A percentile compares a stretch with the other conserved stretches of the same genome.
phyloP scores from a whole-genome alignment of 306 rosid genomes.

The Prunus kanzakura region DNA sequence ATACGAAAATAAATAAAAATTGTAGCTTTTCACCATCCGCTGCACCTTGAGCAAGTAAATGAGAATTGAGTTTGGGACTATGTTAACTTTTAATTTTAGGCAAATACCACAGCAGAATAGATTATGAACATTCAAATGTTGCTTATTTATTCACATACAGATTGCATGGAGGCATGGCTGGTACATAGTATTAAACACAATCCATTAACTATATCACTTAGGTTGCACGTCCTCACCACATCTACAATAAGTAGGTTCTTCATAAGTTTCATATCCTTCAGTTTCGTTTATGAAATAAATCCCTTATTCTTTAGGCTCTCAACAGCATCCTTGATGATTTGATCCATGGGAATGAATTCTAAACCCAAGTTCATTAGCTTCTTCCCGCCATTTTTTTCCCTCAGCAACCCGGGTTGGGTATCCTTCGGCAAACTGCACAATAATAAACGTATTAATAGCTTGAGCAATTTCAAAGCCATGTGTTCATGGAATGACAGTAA shows the following conservation, averaged over 20 bases:
- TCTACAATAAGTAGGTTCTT: not conserved
- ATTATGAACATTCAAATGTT: not conserved
- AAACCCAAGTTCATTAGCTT: conserved; percentile 74
- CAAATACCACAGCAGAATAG: not conserved
- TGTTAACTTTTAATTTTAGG: too few relatives aligned
- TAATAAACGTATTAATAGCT: not conserved
- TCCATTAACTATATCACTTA: not conserved
- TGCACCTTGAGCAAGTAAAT: too few relatives aligned
- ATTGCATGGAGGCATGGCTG: not conserved
- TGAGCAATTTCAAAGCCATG: conserved; percentile 3
- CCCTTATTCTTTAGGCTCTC: conserved; percentile 79
- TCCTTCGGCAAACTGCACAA: conserved; percentile 54
- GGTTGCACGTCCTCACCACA: conserved; percentile 2
- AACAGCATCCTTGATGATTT: conserved; percentile 78
- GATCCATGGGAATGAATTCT: conserved; percentile 77
- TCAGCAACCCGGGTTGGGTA: conserved; percentile 77
- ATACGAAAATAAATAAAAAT: too few relatives aligned
- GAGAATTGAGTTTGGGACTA: too few relatives aligned
- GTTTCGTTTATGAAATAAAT: conserved; percentile 43
- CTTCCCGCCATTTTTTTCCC: conserved; percentile 52
- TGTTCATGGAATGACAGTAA: not conserved
- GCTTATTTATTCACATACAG: not conserved
- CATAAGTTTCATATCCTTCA: not conserved
- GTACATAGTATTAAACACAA: not conserved
- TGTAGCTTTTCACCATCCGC: too few relatives aligned